Base-by-base conservation (phyloP, 352 stramenopile species). In the Globisporangium takayamanum region DNA sequence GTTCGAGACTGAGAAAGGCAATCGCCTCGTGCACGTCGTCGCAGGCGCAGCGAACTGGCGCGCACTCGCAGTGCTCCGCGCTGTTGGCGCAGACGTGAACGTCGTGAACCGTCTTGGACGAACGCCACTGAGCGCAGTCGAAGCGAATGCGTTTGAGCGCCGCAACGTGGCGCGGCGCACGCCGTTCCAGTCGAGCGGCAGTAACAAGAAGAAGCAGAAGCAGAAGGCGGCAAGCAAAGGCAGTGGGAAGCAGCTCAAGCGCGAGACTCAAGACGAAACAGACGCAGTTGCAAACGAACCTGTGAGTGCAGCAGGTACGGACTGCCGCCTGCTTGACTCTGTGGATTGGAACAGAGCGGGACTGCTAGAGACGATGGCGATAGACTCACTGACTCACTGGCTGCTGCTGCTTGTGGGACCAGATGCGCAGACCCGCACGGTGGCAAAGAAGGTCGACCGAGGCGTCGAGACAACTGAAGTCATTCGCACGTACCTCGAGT, bases 111-210 rank as follows among this genome's bases (percentile, higher is more conserved):
- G 64, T 1, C 45, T 53, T 2, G 74, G 76, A 8, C 62, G 80
- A 39, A 72, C 73, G 33, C 52, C 57, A 16, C 47, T 89, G 30
- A 63, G 68, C n/a, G 56, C 78, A 22, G 46, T 89, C 16, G 78
- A 87, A 53, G 60, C 71, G 41, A 89, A 89, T 50, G 64, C 76
- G 20, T 87, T 87, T 58, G 37, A 55, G 22, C 56, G 51, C 20
- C 56, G 48, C 25, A 56, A 36, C 5, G 5, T 62, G 3, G 47
- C 22, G 22, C 69, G 73, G 33, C 79, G 68, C 18, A 64, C 74
- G 14, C 64, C 75, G 6, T 69, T 70, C 14, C 46, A 41, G 41
- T 25, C 52, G 37, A 37, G 57, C 1, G 61, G 63, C 1, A 50
- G 30, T 3, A 37, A n/a, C 22, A 53, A 57, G 28, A 20, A 54